Conservation (phyloP, 1,284 basidiomycete genomes). For the Malassezia nana region DNA sequence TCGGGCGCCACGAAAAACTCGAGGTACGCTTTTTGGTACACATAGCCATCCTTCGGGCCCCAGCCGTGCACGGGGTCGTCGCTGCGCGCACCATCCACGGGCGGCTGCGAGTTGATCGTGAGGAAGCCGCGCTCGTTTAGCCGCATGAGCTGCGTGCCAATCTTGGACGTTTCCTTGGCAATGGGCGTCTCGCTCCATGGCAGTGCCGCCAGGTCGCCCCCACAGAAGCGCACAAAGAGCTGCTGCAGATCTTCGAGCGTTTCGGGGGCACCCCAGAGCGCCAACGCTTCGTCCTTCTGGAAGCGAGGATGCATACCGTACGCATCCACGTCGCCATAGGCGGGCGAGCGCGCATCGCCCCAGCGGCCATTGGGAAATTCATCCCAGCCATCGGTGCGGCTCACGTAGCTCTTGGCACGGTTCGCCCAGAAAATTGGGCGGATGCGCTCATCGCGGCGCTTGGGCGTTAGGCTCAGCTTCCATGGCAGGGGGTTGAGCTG, state of each 20-base stretch:
- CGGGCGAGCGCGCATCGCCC: slow-evolving; percentile 89
- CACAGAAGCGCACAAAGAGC: slow-evolving; percentile 49
- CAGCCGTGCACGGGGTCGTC: slow-evolving; percentile 57
- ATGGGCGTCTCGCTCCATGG: slow-evolving; percentile 93
- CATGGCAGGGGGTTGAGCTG: slow-evolving; percentile 43
- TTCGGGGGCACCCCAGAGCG: slow-evolving; percentile 28
- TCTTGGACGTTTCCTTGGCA: slow-evolving; percentile 73
- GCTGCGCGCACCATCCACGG: slow-evolving; percentile 69
- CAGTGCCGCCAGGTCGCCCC: slow-evolving; percentile 55
- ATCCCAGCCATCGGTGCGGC: slow-evolving; percentile 62
- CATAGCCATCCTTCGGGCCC: slow-evolving; percentile 50
- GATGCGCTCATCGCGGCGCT: slow-evolving; percentile 45
- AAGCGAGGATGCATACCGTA: slow-evolving; percentile 58
- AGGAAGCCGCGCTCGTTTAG: slow-evolving; percentile 80
- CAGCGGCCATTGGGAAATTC: slow-evolving; percentile 98
- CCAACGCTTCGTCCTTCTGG: slow-evolving; percentile 65
- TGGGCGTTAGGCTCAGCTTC: slow-evolving; percentile 42
- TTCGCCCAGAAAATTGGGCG: slow-evolving; percentile 49
- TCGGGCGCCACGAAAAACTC: slow-evolving; percentile 83
- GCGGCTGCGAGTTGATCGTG: slow-evolving; percentile 96
- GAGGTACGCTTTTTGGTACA: slow-evolving; percentile 69
- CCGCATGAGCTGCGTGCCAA: slow-evolving; percentile 65
- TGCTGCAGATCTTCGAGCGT: slow-evolving; percentile 37
- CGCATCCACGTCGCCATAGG: slow-evolving; percentile 93
- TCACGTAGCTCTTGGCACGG: slow-evolving; percentile 41